phyloP scores from a whole-genome alignment of 768 basidiomycete genomes.

The Psilocybe tampanensis region DNA sequence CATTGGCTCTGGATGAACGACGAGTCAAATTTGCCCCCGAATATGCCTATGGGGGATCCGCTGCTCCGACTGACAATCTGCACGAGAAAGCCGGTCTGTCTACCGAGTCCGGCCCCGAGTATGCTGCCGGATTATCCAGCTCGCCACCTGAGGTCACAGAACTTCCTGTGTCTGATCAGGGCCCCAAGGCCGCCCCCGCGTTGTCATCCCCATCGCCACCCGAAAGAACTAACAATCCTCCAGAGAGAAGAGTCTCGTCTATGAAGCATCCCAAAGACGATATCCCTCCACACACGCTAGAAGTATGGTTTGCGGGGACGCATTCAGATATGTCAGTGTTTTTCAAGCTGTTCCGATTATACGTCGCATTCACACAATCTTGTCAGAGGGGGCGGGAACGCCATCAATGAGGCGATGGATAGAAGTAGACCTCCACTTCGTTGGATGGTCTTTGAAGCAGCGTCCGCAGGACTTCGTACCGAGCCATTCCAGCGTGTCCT shows the following conservation, averaged over 20 bases:
- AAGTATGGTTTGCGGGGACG: constrained; percentile 31
- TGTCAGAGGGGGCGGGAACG: constrained; percentile 23
- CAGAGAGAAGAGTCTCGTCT: too few species aligned
- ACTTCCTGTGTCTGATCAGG: too few species aligned
- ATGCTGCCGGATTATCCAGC: too few species aligned
- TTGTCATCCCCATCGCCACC: too few species aligned
- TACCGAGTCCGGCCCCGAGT: too few species aligned
- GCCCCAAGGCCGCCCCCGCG: too few species aligned
- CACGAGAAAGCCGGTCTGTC: too few species aligned
- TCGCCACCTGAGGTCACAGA: too few species aligned
- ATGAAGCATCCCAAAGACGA: too few species aligned
- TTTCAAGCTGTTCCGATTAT: not conserved
- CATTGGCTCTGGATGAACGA: constrained; percentile 35
- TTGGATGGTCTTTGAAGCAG: constrained; percentile 29
- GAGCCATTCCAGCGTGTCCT: constrained; percentile 9
- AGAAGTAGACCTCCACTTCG: constrained; percentile 21
- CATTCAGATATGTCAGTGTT: constrained; percentile 25
- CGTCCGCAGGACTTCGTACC: constrained; percentile 16
- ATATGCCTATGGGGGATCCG: constrained; percentile 17
- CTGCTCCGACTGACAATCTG: too few species aligned
- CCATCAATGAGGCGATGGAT: constrained; percentile 18
- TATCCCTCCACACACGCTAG: constrained; percentile 20
- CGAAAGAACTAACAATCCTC: too few species aligned
- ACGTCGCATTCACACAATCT: too few species aligned
- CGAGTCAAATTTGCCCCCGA: constrained; percentile 36